A percentile compares a stretch with the other conserved stretches of the same genome.
These are phyloP conservation scores for Nemania sp. DNA, from an alignment of 2,329 filamentous ascomycete species.

Conservation along the genomic window DNA sequence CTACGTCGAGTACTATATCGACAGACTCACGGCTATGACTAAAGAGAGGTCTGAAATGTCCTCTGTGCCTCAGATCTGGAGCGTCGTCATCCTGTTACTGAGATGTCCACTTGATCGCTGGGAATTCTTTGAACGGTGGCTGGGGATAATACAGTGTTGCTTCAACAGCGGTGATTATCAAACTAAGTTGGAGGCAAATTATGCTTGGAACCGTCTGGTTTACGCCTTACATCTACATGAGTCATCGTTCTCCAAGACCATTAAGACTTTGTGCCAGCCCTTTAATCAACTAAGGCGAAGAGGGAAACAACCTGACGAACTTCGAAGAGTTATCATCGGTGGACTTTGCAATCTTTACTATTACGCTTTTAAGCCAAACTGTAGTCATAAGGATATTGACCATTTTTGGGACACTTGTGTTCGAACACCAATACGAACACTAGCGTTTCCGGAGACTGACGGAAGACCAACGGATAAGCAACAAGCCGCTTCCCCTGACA, in stretches of 20 bases:
- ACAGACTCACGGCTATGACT: conserved; percentile 69
- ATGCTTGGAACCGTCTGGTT: conserved; percentile 84
- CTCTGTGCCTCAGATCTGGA: conserved; percentile 87
- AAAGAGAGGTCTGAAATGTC: conserved; percentile 63
- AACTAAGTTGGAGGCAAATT: conserved; percentile 75
- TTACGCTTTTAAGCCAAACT: conserved; percentile 75
- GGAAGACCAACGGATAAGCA: conserved; percentile 40
- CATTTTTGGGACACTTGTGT: conserved; percentile 79
- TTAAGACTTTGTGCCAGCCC: conserved; percentile 63
- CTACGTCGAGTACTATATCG: conserved; percentile 71
- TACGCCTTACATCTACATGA: conserved; percentile 71
- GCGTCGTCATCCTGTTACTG: conserved; percentile 76
- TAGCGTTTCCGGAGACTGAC: conserved; percentile 47
- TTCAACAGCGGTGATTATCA: conserved; percentile 77
- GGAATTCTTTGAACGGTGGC: conserved; percentile 73
- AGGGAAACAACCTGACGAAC: conserved; percentile 60
- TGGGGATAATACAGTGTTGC: conserved; percentile 77
- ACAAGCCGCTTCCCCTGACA: conserved; percentile 47
- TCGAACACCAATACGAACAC: conserved; percentile 61
- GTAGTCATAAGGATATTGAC: conserved; percentile 68
- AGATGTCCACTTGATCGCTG: conserved; percentile 69
- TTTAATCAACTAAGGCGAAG: conserved; percentile 72
- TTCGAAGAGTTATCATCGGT: conserved; percentile 61
- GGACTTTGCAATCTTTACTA: conserved; percentile 82
- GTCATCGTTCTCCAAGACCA: conserved; percentile 59